These are phyloP conservation scores for Gossypium laxum DNA, from an alignment of 441 rosid species.

Conservation along the genomic window DNA sequence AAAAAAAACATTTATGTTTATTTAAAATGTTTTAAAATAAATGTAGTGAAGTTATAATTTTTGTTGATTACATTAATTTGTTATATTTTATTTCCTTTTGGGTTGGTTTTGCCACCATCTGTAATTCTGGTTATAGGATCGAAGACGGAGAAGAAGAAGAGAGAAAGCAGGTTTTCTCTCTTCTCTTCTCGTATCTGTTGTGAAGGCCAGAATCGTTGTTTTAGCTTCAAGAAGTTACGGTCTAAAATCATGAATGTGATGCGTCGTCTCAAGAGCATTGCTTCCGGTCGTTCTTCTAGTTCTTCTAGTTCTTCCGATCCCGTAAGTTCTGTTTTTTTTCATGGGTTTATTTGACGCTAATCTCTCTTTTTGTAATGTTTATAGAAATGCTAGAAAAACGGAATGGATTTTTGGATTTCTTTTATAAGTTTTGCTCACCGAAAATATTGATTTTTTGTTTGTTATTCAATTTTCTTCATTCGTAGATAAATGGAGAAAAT, in stretches of 20 bases:
- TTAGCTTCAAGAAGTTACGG: conserved; percentile 18
- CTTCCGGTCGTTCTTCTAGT: conserved; percentile 50
- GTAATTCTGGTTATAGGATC: conserved; percentile 1
- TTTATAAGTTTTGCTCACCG: background rate
- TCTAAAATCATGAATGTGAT: conserved; percentile 62
- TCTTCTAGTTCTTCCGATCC: conserved; percentile 67
- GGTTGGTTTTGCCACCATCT: background rate
- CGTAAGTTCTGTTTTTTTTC: conserved; percentile 24
- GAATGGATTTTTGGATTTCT: background rate
- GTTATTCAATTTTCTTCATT: background rate
- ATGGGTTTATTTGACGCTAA: background rate
- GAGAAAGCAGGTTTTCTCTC: conserved; percentile 26
- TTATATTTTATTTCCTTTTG: background rate
- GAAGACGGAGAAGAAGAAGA: conserved; percentile 33
- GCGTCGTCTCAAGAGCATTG: conserved; percentile 58
- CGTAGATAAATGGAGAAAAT: background rate
- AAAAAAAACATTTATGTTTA: background rate
- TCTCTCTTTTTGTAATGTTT: conserved; percentile 8
- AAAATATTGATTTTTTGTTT: background rate
- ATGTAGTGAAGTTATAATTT: background rate
- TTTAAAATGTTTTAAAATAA: background rate
- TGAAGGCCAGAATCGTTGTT: conserved; percentile 1
- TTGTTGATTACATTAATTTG: background rate
- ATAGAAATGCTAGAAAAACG: background rate
- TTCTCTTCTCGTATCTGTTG: conserved; percentile 20